Conservation (phyloP, 257 asterid species). For the Solanum appendiculatum region DNA sequence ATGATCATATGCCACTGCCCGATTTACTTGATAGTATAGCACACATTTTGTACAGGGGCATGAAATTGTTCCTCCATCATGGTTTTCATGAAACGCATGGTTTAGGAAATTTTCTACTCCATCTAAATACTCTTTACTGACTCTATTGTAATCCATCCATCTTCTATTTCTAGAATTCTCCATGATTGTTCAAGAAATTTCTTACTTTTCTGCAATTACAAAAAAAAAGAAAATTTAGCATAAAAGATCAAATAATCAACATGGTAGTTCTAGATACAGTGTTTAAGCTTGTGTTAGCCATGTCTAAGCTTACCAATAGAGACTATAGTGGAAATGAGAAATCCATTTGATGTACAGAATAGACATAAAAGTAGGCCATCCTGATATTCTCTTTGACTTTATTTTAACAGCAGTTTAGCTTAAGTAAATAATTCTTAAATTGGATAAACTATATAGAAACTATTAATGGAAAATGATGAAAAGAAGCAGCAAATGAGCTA, state of each 20-base stretch:
- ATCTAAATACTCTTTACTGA: neutral
- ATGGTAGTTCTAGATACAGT: too few relatives aligned
- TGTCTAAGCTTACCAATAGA: too few relatives aligned
- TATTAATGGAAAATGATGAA: neutral
- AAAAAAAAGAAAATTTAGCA: too few relatives aligned
- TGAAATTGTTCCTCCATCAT: neutral
- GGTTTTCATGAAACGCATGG: neutral
- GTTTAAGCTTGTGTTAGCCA: too few relatives aligned
- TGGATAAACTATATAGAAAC: too few relatives aligned
- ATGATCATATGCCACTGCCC: neutral
- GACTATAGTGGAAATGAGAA: too few relatives aligned
- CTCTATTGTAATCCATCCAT: neutral
- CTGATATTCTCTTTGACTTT: neutral
- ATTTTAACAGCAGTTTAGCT: neutral
- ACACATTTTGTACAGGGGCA: neutral
- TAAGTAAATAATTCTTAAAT: neutral
- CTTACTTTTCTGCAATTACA: too few relatives aligned
- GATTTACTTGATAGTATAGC: neutral
- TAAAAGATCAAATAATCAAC: too few relatives aligned
- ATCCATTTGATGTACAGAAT: neutral
- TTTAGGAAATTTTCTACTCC: neutral
- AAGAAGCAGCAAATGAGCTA: neutral
- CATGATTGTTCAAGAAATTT: too few relatives aligned
- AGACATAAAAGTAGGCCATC: neutral
- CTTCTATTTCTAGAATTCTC: neutral